These are phyloP conservation scores for Porcisia deanei DNA, from an alignment of 208 protist species.

Conservation along the genomic window DNA sequence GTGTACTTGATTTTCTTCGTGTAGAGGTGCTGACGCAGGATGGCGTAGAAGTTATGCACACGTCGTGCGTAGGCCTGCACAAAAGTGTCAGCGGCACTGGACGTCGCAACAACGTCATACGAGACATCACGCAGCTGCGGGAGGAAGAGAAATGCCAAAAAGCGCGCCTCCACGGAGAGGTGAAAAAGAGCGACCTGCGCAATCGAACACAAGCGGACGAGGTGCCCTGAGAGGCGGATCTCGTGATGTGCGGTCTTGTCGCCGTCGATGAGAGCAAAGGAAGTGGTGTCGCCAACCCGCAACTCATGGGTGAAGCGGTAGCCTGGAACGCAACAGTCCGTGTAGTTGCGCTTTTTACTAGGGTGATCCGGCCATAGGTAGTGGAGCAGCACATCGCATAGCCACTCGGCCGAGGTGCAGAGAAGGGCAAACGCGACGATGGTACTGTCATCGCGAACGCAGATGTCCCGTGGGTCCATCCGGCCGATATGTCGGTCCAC, in stretches of 20 bases:
- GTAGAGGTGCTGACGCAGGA: conserved; percentile 65
- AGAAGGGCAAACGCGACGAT: conserved; percentile 71
- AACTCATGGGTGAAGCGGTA: conserved; percentile 43
- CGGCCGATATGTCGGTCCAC: conserved; percentile 52
- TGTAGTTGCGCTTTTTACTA: conserved; percentile 26
- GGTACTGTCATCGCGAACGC: conserved; percentile 61
- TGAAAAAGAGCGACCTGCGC: conserved; percentile 83
- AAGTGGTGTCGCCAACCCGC: conserved; percentile 24
- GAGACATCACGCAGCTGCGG: conserved; percentile 88
- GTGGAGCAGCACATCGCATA: conserved; percentile 51
- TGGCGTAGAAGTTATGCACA: conserved; percentile 70
- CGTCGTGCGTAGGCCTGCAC: conserved; percentile 80
- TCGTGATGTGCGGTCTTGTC: conserved; percentile 26
- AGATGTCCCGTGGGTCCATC: conserved; percentile 51
- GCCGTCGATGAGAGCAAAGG: conserved; percentile 9
- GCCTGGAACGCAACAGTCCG: conserved; percentile 61
- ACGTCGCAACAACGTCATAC: conserved; percentile 70
- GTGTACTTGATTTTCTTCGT: conserved; percentile 72
- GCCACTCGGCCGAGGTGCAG: conserved; percentile 84
- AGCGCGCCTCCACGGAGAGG: conserved; percentile 80
- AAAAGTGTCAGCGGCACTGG: conserved; percentile 77
- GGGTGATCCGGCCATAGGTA: conserved; percentile 37
- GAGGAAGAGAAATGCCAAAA: conserved; percentile 77
- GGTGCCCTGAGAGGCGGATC: conserved; percentile 52
- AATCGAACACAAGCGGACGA: conserved; percentile 68